Percentiles rank a stretch among this genome's conserved stretches.
These are phyloP conservation scores for Thalia dealbata DNA, from an alignment of 176 grass and related monocot genomes.

Conservation along the genomic window DNA sequence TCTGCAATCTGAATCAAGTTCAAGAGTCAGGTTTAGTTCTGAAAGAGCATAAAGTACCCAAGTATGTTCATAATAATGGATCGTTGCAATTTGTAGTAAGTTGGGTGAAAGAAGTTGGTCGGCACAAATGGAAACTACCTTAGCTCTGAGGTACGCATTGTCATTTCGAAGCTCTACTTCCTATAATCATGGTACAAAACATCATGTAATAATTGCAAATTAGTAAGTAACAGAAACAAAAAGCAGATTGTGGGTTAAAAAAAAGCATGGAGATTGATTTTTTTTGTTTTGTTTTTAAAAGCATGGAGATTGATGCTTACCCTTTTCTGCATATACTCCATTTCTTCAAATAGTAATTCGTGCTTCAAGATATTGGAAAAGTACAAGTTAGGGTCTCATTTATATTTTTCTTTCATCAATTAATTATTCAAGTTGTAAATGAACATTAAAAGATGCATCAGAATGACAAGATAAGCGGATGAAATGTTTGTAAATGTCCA, in stretches of 20 bases:
- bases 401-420: too few species aligned
- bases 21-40: background rate
- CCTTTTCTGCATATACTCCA: slow-evolving; percentile 58
- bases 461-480: too few species aligned
- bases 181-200: slow-evolving; percentile 10
- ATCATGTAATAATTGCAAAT: background rate
- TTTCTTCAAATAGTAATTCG: slow-evolving; percentile 54
- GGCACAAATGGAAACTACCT: slow-evolving; percentile 16
- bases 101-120: too few species aligned
- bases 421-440: too few species aligned
- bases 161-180: slow-evolving; percentile 66
- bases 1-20: slow-evolving; percentile 33
- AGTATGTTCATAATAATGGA: too few species aligned
- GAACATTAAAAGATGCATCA: too few species aligned
- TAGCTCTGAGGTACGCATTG: slow-evolving; percentile 47
- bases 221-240: background rate
- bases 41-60: too few species aligned
- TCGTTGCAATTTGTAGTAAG: too few species aligned
- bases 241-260: too few species aligned
- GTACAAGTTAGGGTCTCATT: too few species aligned
- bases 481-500: background rate
- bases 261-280: background rate
- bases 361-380: slow-evolving; percentile 34
- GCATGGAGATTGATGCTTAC: slow-evolving; percentile 15
- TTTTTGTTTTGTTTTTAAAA: too few species aligned